Conservation (phyloP, 441 rosid genomes). For the Breynia disticha region DNA sequence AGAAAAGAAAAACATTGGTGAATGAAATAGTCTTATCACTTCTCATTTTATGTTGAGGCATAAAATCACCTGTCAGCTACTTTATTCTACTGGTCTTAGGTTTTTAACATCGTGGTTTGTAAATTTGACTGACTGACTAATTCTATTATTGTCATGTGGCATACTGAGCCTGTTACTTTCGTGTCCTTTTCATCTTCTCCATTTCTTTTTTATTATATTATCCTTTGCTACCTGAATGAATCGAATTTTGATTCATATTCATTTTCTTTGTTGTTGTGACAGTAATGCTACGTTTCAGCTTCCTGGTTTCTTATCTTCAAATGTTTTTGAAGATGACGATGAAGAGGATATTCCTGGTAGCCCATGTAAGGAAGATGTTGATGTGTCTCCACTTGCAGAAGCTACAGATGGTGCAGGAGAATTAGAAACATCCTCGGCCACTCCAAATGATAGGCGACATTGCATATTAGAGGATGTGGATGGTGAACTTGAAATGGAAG, state of each 20-base stretch:
- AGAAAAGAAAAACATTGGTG: no score
- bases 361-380: conserved; percentile 30
- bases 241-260: conserved; percentile 14
- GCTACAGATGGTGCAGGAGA: conserved; percentile 29
- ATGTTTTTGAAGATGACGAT: conserved; percentile 66
- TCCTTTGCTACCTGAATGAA: neutral
- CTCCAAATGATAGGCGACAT: conserved; percentile 61
- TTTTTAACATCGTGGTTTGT: no score
- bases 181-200: no score
- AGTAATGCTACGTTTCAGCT: conserved; percentile 92
- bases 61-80: no score
- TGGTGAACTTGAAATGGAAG: conserved; percentile 95
- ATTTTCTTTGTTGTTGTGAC: conserved; percentile 20
- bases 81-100: no score
- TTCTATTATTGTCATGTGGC: no score
- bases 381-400: conserved; percentile 29
- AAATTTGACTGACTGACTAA: no score
- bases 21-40: no score
- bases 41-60: no score
- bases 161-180: no score
- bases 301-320: conserved; percentile 67
- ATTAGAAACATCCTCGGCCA: conserved; percentile 28
- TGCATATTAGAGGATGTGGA: conserved; percentile 77
- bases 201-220: no score
- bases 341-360: conserved; percentile 46